phyloP scores from a whole-genome alignment of 257 asterid species.

The Solanum bulbocastanum region DNA sequence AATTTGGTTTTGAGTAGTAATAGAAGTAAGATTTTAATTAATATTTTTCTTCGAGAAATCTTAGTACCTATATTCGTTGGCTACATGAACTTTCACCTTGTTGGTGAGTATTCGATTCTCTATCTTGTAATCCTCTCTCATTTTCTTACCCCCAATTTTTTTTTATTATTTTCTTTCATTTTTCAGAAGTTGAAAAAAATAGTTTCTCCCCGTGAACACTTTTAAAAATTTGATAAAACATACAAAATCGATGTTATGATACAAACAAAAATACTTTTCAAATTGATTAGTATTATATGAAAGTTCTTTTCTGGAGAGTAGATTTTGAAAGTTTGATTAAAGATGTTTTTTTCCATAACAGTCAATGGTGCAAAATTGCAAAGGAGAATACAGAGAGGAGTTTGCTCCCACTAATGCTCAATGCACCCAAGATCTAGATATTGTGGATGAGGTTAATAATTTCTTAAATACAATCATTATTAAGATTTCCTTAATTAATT shows the following conservation, averaged over 20 bases:
- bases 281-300: not conserved
- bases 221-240: too few relatives aligned
- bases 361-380: slow-evolving; percentile 26
- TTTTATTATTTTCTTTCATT: too few relatives aligned
- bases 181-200: too few relatives aligned
- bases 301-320: too few relatives aligned
- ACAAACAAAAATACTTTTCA: not conserved
- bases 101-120: not conserved
- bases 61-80: too few relatives aligned
- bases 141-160: not conserved
- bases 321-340: not conserved
- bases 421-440: slow-evolving; percentile 7
- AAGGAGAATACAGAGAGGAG: slow-evolving; percentile 10
- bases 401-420: slow-evolving; percentile 13
- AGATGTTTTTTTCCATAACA: not conserved
- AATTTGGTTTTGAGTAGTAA: not conserved
- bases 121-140: not conserved
- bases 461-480: not conserved
- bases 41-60: too few relatives aligned
- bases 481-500: not conserved
- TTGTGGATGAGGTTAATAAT: slow-evolving; percentile 13
- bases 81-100: not conserved
- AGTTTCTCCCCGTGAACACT: not conserved
- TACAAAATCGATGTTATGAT: not conserved
- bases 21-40: too few relatives aligned